Evolutionary conservation across 192 early-diverging fungal species (phyloP).

Genomic region (Ambispora gerdemannii): DNA sequence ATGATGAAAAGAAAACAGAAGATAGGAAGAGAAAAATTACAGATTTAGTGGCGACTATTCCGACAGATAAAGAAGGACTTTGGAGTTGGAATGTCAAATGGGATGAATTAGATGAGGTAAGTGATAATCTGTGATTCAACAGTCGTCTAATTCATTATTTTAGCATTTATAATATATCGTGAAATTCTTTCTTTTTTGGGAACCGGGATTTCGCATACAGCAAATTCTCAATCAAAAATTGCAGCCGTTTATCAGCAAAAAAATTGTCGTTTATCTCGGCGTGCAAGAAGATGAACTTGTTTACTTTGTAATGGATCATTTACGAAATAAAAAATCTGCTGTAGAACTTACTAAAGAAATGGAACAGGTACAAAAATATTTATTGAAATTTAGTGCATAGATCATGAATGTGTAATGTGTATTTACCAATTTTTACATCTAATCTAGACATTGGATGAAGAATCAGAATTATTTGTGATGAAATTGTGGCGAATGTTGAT

Average conservation of each 20-base stretch:
- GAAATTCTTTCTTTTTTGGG: no score
- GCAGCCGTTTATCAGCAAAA: slow-evolving; percentile 71
- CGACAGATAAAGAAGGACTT: slow-evolving; percentile 63
- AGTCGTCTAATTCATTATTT: no score
- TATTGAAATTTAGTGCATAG: not conserved
- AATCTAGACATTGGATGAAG: slow-evolving; percentile 78
- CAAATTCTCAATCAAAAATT: slow-evolving; percentile 63
- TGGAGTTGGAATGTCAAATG: slow-evolving; percentile 75
- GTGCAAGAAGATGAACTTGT: slow-evolving; percentile 75
- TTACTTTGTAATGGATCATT: slow-evolving; percentile 72
- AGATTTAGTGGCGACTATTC: slow-evolving; percentile 66
- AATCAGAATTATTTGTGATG: slow-evolving; percentile 81
- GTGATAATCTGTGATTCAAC: no score
- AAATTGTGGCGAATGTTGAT: slow-evolving; percentile 87
- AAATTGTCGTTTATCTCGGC: slow-evolving; percentile 77
- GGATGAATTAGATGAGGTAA: slow-evolving; percentile 70
- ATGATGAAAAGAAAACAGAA: slow-evolving; percentile 60
- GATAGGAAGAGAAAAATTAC: slow-evolving; percentile 63
- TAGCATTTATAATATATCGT: no score
- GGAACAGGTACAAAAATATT: slow-evolving; percentile 53
- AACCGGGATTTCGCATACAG: no score
- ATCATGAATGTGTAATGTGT: not conserved
- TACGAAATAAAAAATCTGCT: slow-evolving; percentile 63
- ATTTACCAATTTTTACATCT: slow-evolving; percentile 8
- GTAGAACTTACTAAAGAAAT: slow-evolving; percentile 74